Percentiles rank a stretch among this genome's conserved stretches.
Conservation (phyloP, 306 rosid species). For the Vicia faba region DNA sequence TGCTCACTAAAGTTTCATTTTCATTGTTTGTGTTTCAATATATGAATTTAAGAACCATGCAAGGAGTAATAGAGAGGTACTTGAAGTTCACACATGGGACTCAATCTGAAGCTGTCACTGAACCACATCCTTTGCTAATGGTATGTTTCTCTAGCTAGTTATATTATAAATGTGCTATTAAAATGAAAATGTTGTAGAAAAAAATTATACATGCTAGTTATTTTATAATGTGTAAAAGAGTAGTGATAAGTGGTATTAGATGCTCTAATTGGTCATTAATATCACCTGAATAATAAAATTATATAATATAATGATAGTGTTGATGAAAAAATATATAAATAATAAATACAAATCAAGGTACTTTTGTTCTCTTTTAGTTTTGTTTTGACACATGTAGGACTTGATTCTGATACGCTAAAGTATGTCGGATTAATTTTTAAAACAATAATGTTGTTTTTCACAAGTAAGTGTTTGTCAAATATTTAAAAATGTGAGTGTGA, state of each 20-base stretch:
- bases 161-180: neutral
- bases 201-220: neutral
- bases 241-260: slow-evolving; percentile 36
- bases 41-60: slow-evolving; percentile 70
- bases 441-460: no score
- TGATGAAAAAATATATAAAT: neutral
- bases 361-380: slow-evolving; percentile 13
- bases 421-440: neutral
- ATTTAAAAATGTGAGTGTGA: no score
- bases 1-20: neutral
- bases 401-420: slow-evolving; percentile 21
- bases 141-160: slow-evolving; percentile 12
- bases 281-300: slow-evolving; percentile 11
- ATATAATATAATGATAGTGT: neutral
- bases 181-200: neutral
- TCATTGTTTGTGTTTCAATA: neutral
- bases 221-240: slow-evolving; percentile 22
- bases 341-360: neutral
- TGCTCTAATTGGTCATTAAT: slow-evolving; percentile 28
- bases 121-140: slow-evolving; percentile 52
- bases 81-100: slow-evolving; percentile 53
- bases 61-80: slow-evolving; percentile 83
- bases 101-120: slow-evolving; percentile 52
- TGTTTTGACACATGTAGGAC: slow-evolving; percentile 27
- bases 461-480: no score